These are phyloP conservation scores for Ganoderma sinense DNA, from an alignment of 1,284 basidiomycete genomes.

Conservation along the genomic window DNA sequence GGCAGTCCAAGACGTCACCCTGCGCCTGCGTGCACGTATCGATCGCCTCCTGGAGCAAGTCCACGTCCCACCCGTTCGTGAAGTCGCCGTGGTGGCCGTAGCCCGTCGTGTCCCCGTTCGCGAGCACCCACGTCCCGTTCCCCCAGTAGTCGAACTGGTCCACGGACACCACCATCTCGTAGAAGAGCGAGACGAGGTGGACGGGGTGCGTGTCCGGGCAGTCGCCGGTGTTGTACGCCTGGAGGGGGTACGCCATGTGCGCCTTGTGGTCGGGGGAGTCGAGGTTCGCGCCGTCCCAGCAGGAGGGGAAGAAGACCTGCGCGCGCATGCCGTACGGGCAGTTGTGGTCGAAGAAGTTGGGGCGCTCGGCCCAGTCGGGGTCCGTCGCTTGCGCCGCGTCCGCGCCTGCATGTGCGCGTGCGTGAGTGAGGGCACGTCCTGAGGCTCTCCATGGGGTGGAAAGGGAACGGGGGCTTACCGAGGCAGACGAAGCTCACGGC, in stretches of 20 bases:
- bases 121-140: slow-evolving; percentile 38
- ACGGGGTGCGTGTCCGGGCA: slow-evolving; percentile 41
- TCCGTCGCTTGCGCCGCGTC: slow-evolving; percentile 34
- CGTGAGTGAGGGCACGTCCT: neutral
- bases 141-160: slow-evolving; percentile 33
- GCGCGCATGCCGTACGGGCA: slow-evolving; percentile 49
- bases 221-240: slow-evolving; percentile 37
- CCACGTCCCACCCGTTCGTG: slow-evolving; percentile 40
- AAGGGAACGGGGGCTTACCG: slow-evolving; percentile 25
- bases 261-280: slow-evolving; percentile 60
- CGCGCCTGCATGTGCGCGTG: slow-evolving; percentile 38
- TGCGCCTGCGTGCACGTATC: slow-evolving; percentile 36
- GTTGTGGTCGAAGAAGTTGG: slow-evolving; percentile 38
- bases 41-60: slow-evolving; percentile 38
- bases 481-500: slow-evolving; percentile 52
- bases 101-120: slow-evolving; percentile 41
- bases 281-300: slow-evolving; percentile 52
- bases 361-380: slow-evolving; percentile 36
- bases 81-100: slow-evolving; percentile 43
- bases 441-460: neutral
- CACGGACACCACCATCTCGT: slow-evolving; percentile 36
- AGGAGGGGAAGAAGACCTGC: slow-evolving; percentile 52
- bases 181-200: slow-evolving; percentile 42
- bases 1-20: slow-evolving; percentile 32
- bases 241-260: slow-evolving; percentile 57